These are phyloP conservation scores for Amaranthus hypochondriacus DNA, from an alignment of 148 eudicot species.

Conservation along the genomic window DNA sequence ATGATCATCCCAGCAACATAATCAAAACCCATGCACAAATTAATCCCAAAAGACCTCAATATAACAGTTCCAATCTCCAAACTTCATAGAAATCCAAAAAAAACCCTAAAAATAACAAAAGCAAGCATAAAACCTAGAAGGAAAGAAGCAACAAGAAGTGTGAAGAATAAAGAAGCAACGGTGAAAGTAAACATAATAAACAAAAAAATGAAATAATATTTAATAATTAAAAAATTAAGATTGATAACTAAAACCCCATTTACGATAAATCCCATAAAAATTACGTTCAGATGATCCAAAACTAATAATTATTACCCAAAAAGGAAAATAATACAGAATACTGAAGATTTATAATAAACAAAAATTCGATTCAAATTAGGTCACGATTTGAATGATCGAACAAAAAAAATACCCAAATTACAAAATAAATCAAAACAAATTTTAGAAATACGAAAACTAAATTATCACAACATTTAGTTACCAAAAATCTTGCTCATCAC, in stretches of 20 bases:
- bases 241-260: not conserved
- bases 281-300: conserved; percentile 50
- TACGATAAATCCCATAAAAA: conserved; percentile 16
- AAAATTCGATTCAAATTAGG: not conserved
- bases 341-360: conserved; percentile 15
- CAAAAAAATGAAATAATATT: not conserved
- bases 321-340: conserved; percentile 6
- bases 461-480: conserved; percentile 22
- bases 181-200: not conserved
- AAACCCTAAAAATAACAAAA: not conserved
- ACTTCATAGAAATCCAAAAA: not conserved
- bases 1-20: not conserved
- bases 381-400: conserved; percentile 12
- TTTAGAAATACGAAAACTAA: conserved; percentile 2
- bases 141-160: conserved; percentile 1
- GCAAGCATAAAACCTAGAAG: conserved; percentile 11
- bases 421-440: not conserved
- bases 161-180: not conserved
- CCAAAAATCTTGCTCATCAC: conserved; percentile 25
- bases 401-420: not conserved
- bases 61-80: conserved; percentile 8
- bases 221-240: not conserved
- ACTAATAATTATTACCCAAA: conserved; percentile 24
- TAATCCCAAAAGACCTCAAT: conserved; percentile 9
- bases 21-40: not conserved